Evolutionary conservation across 2,329 filamentous ascomycete species (phyloP).

Genomic region (Ploettnerulaceae sp.): DNA sequence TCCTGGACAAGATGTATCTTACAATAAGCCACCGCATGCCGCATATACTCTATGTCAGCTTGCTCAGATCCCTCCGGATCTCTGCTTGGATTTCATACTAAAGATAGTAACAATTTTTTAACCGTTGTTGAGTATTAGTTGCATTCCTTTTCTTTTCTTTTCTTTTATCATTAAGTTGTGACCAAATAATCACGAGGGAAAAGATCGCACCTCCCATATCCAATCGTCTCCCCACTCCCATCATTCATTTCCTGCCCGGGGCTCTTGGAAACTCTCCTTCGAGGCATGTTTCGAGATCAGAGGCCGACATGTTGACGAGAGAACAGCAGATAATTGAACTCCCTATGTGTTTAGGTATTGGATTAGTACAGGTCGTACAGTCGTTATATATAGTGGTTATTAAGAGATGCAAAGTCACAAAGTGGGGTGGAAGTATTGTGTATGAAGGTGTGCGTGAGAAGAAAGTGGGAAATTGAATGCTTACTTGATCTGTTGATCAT

Average conservation of each 20-base stretch:
- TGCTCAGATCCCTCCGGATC: constrained; percentile 49
- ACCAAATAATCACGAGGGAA: background rate
- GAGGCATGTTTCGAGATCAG: constrained; percentile 58
- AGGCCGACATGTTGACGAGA: constrained; percentile 60
- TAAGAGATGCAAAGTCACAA: too few relatives aligned
- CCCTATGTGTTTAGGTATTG: too few relatives aligned
- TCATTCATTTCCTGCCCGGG: constrained; percentile 58
- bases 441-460: too few relatives aligned
- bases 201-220: constrained; percentile 48
- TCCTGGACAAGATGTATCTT: constrained; percentile 65
- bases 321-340: constrained; percentile 67
- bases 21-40: constrained; percentile 59
- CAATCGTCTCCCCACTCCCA: constrained; percentile 55
- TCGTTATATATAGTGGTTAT: too few relatives aligned
- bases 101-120: constrained; percentile 60
- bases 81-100: constrained; percentile 55
- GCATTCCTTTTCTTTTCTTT: background rate
- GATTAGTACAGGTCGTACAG: too few relatives aligned
- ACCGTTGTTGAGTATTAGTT: constrained; percentile 40
- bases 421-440: too few relatives aligned
- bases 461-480: too few relatives aligned
- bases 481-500: too few relatives aligned
- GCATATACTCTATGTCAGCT: constrained; percentile 54
- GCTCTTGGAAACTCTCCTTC: constrained; percentile 50
- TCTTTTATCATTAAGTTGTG: background rate